A percentile compares a stretch with the other conserved stretches of the same genome.
Evolutionary conservation across 331 rosid species (phyloP).

Genomic region (Telfairia occidentalis): DNA sequence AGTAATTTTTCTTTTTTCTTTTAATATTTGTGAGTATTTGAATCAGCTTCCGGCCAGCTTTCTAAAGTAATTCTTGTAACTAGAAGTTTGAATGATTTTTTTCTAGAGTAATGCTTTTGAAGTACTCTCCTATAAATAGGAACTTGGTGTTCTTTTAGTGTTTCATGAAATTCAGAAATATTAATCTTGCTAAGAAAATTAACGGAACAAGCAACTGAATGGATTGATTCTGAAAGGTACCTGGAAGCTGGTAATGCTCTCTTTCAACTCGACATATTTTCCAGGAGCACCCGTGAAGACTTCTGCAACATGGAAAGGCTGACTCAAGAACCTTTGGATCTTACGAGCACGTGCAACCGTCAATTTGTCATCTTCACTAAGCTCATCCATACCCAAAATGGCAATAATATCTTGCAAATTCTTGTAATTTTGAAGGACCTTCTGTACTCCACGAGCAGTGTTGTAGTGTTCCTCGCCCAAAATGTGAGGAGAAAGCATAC

Average conservation of each 20-base stretch:
- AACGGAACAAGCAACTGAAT: no score
- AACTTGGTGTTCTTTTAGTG: no score
- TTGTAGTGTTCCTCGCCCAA: conserved; percentile 48
- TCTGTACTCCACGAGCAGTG: conserved; percentile 51
- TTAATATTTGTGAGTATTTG: no score
- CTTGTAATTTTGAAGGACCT: conserved; percentile 43
- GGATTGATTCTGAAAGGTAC: conserved; percentile 15
- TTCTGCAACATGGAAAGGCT: conserved; percentile 99
- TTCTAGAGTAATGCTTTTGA: no score
- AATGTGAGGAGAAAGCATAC: conserved; percentile 92
- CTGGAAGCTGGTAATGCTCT: conserved; percentile 80
- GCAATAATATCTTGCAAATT: conserved; percentile 45
- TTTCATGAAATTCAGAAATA: no score
- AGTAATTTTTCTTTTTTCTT: no score
- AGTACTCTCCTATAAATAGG: no score
- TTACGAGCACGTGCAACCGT: conserved; percentile 99
- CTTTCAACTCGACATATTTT: conserved; percentile 90
- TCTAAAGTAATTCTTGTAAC: no score
- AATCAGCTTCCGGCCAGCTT: no score
- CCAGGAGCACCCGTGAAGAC: conserved; percentile 99
- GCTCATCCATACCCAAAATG: conserved; percentile 95
- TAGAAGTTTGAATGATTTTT: no score
- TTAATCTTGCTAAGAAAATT: no score
- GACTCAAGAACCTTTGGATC: conserved; percentile 72
- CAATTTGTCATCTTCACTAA: conserved; percentile 95